phyloP scores from a whole-genome alignment of 768 basidiomycete genomes.

The Suillus occidentalis region DNA sequence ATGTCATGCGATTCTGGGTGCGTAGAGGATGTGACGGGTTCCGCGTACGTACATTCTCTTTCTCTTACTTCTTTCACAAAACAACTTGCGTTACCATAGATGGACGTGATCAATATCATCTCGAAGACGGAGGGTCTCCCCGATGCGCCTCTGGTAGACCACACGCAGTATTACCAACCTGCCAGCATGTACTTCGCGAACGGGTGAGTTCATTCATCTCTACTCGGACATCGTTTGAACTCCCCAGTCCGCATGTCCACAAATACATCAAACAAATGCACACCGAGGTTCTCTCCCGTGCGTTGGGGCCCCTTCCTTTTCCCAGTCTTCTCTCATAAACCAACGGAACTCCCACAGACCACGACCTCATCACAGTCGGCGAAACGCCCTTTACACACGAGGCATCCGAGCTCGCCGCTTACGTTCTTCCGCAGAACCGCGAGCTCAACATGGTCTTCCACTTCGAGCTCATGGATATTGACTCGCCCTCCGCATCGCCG shows the following conservation, averaged over 20 bases:
- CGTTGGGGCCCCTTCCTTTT: constrained; percentile 24
- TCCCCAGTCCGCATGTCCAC: constrained; percentile 57
- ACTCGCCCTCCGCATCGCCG: constrained; percentile 43
- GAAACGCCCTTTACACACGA: constrained; percentile 62
- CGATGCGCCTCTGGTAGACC: constrained; percentile 60
- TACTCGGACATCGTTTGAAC: constrained; percentile 3
- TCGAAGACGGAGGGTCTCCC: constrained; percentile 64
- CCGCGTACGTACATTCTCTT: constrained; percentile 43
- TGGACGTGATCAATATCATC: constrained; percentile 71
- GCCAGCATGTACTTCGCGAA: constrained; percentile 56
- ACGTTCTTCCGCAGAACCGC: constrained; percentile 56
- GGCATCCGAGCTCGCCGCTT: constrained; percentile 49
- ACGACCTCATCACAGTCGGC: constrained; percentile 64
- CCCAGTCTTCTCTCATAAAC: constrained; percentile 5
- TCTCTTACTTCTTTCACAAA: not conserved
- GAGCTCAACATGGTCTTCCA: constrained; percentile 68
- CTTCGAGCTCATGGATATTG: constrained; percentile 63
- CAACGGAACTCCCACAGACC: constrained; percentile 34
- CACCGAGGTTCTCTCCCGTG: constrained; percentile 56
- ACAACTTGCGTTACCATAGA: constrained; percentile 34
- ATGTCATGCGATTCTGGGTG: constrained; percentile 75
- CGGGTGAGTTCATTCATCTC: constrained; percentile 42
- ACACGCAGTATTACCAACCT: constrained; percentile 51
- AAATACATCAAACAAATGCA: constrained; percentile 71
- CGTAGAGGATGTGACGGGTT: constrained; percentile 75